phyloP scores from a whole-genome alignment of 257 asterid species.

The Anisodus acutangulus region DNA sequence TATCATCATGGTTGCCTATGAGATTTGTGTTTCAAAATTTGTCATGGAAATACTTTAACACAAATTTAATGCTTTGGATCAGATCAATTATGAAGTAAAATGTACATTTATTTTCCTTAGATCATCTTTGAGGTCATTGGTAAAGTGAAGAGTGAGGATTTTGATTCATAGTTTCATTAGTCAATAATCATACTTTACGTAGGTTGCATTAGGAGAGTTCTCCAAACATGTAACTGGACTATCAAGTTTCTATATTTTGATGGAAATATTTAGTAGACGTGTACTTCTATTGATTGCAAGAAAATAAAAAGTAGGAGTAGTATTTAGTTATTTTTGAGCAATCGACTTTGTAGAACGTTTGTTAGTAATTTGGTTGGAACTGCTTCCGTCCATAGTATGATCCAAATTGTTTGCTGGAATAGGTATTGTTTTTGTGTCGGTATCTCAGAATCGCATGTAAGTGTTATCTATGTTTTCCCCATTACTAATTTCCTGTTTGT shows the following conservation, averaged over 20 bases:
- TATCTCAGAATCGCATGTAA: not conserved
- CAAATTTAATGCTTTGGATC: not conserved
- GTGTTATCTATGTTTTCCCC: not conserved
- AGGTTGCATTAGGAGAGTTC: not conserved
- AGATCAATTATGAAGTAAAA: not conserved
- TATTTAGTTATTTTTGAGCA: not conserved
- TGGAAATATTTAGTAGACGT: slow-evolving; percentile 11
- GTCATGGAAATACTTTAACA: not conserved
- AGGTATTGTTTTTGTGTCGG: not conserved
- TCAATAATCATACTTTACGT: not conserved
- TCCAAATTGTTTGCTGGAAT: not conserved
- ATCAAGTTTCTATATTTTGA: slow-evolving; percentile 15
- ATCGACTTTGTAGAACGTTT: not conserved
- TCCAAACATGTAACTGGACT: slow-evolving; percentile 10
- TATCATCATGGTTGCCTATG: slow-evolving; percentile 14
- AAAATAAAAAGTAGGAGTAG: not conserved
- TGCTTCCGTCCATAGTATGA: not conserved
- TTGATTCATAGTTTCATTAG: not conserved
- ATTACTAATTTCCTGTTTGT: not conserved
- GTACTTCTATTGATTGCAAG: slow-evolving; percentile 14
- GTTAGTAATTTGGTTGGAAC: not conserved
- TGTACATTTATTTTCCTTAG: not conserved
- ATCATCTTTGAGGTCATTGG: not conserved
- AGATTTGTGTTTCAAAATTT: slow-evolving; percentile 18
- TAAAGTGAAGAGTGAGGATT: not conserved